Percentiles rank a stretch among this genome's conserved stretches.
These are phyloP conservation scores for Grosmannia clavigera DNA, from an alignment of 2,329 filamentous ascomycete genomes.

Conservation along the genomic window DNA sequence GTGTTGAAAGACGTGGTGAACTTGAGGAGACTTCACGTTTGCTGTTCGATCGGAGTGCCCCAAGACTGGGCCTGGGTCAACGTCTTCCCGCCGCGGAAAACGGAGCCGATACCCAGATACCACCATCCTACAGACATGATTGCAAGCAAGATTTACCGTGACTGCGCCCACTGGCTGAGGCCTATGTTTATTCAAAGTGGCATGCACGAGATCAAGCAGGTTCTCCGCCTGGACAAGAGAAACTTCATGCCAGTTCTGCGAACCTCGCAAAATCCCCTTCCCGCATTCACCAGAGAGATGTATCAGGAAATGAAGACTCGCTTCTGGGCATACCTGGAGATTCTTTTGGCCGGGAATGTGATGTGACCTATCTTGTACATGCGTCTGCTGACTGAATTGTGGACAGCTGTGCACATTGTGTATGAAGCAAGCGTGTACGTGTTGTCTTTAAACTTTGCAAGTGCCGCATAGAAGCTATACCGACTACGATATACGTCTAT, in stretches of 20 bases:
- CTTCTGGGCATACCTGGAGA: not conserved
- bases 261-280: not conserved
- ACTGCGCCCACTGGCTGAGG: slow-evolving; percentile 2
- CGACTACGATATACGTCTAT: no score
- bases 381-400: not conserved
- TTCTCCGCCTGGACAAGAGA: not conserved
- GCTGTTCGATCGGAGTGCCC: not conserved
- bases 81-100: not conserved
- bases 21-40: not conserved
- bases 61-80: slow-evolving; percentile 4
- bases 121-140: not conserved
- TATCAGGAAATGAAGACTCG: not conserved
- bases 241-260: not conserved
- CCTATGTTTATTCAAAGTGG: not conserved
- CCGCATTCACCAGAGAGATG: not conserved
- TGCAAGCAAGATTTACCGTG: slow-evolving; percentile 1
- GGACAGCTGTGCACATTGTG: no score
- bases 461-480: no score
- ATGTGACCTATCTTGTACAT: not conserved
- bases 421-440: no score
- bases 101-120: not conserved
- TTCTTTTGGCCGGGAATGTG: not conserved
- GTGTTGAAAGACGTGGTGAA: not conserved
- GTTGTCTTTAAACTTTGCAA: no score
- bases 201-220: not conserved